Evolutionary conservation across 2,329 filamentous ascomycete species (phyloP).

Genomic region (Conoideocrella luteorostrata): DNA sequence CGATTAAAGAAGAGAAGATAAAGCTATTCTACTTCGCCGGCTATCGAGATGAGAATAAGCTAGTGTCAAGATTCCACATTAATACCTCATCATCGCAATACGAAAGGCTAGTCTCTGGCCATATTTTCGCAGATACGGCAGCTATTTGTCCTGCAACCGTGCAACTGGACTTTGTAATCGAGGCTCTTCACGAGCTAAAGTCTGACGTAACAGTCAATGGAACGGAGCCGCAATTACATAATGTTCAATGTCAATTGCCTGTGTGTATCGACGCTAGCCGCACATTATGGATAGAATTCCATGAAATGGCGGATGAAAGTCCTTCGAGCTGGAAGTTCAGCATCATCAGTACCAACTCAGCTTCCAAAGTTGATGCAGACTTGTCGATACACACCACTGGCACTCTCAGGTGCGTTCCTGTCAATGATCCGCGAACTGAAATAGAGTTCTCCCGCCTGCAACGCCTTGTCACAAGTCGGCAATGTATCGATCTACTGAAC

Average conservation of each 20-base stretch:
- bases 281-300: too few relatives aligned
- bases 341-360: too few relatives aligned
- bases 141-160: constrained; percentile 33
- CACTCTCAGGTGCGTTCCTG: too few relatives aligned
- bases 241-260: too few relatives aligned
- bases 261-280: too few relatives aligned
- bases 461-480: constrained; percentile 23
- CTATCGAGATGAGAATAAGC: neutral
- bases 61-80: constrained; percentile 29
- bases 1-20: too few relatives aligned
- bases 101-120: constrained; percentile 25
- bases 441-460: constrained; percentile 5
- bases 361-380: too few relatives aligned
- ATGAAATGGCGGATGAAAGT: too few relatives aligned
- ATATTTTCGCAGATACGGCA: constrained; percentile 32
- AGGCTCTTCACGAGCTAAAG: constrained; percentile 19
- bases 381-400: too few relatives aligned
- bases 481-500: constrained; percentile 18
- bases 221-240: constrained; percentile 23
- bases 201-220: constrained; percentile 9
- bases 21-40: constrained; percentile 1
- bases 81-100: constrained; percentile 31
- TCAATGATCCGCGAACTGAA: too few relatives aligned
- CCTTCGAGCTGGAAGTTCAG: too few relatives aligned
- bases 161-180: constrained; percentile 22